Evolutionary conservation across 495 filamentous ascomycete species (phyloP), one percentile per base, ranked within the genome.

Genomic region (Lasiosphaeris hirsuta): DNA sequence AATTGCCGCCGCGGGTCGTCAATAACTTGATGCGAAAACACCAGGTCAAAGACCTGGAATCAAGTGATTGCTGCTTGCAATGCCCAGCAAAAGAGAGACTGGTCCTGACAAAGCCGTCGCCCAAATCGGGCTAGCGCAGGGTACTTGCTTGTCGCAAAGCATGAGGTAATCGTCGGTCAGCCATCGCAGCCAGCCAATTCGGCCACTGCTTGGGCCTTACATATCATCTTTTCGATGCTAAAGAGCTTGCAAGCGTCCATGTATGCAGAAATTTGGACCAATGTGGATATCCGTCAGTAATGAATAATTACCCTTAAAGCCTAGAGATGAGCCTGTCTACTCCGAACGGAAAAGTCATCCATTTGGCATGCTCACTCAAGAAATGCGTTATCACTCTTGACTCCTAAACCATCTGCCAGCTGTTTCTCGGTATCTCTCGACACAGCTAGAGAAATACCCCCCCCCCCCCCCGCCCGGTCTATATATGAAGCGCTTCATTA

Each of bases 401-500:
- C 13, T 15, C 39, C 10, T 10, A 4, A 36, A 30, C 10, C 10
- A 11, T 10, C 5, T 17, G 23, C 47, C 13, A 45, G 49, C 44
- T 38, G 36, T 42, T 56, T 60, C 58, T 55, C 51, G 60, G 18
- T 55, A 14, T 30, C 15, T 57, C 34, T 53, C 46, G 36, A 44
- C 38, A 53, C 19, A 14, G 43, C 10, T 10, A 40, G 11, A 43
- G 51, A 38, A 19, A 51, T 11, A 41, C 7, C 19, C 37, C 37
- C 37, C 18, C 19, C 9, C 14, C 9, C 7, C 19, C 37, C 37
- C 37, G 15, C 19, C 9, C 14, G 6, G n/a, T 52, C 45, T 61
- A 61, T 46, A 56, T 39, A 65, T 56, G 62, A 59, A 39, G 43
- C 41, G 47, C 17, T 17, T 51, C 17, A 10, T 13, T 51, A 39